Evolutionary conservation across 139 green algal species (phyloP), one percentile per base, ranked within the genome.

Genomic region (Dunaliella primolecta): DNA sequence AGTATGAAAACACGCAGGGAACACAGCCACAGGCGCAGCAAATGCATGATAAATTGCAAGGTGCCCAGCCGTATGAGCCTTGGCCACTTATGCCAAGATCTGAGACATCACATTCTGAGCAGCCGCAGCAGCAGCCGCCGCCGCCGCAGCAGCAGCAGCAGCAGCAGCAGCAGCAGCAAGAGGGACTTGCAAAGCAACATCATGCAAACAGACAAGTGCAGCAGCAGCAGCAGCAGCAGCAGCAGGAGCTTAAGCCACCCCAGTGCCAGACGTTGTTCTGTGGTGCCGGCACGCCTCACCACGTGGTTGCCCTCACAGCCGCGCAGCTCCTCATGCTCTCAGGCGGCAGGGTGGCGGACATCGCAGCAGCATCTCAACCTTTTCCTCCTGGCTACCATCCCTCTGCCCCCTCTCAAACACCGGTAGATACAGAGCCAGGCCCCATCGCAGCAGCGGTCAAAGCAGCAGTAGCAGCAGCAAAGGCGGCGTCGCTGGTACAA

Each of bases 251-350:
- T n/a, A 0, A 24, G 0, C 35, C 0, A n/a, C 36, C 32, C 23
- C 24, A 0, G 1, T 30, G 21, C 15, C n/a, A n/a, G n/a, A n/a
- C 15, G 75, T 34, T 87, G 30, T 87, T 74, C 72, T 84, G 84
- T 55, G 84, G 84, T 37, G 71, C 56, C 29, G 84, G 84, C 15
- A 2, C 56, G 7, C 36, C 64, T 30, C 21, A 84, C 78, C 76
- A 57, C 3, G 31, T 87, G 29, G 31, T 88, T 25, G 24, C 74
- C 11, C 35, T 90, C 38, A 81, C 78, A 20, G 83, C 57, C 71
- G 24, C 74, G 34, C 78, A 87, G 80, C 83, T 91, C 78, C 74
- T 89, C 78, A 2, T 29, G 46, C 55, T 91, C 0, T 83, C 37
- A 29, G n/a, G n/a, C 21, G 88, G 85, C 21, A 76, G 33, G 2